phyloP scores from a whole-genome alignment of 305 asterid genomes.

The Fraxinus sp. region DNA sequence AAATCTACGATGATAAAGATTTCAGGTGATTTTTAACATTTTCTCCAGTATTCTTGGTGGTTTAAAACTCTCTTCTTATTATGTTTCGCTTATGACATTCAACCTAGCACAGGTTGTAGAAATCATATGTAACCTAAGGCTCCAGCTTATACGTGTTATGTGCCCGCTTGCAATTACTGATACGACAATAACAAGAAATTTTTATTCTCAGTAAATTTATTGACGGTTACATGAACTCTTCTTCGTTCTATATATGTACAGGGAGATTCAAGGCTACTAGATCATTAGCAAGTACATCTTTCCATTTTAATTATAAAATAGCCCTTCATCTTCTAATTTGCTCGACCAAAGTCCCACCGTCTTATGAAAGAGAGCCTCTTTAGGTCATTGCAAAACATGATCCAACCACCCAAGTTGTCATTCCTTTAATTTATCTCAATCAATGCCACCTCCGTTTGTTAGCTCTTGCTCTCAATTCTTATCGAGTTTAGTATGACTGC shows the following conservation, averaged over 20 bases:
- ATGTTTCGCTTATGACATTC: neutral
- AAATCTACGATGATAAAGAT: slow-evolving; percentile 73
- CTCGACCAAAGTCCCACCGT: neutral
- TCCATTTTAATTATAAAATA: no score
- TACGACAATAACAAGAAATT: neutral
- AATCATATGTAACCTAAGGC: neutral
- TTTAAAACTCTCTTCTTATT: neutral
- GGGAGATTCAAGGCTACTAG: neutral
- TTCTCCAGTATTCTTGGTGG: neutral
- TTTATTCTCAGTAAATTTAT: no score
- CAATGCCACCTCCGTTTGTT: no score
- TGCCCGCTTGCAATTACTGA: neutral
- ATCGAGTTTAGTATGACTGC: neutral
- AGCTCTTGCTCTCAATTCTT: neutral
- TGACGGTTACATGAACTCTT: no score
- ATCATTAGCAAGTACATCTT: neutral
- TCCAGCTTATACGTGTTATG: neutral
- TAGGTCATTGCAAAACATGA: no score
- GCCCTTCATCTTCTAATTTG: neutral
- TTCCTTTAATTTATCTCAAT: no score
- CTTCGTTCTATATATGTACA: no score
- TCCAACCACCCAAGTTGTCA: no score
- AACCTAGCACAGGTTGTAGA: no score
- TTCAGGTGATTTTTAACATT: slow-evolving; percentile 53
- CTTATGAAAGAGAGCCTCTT: no score